Conservation (phyloP, 768 basidiomycete species). For the Leccinum ochraceum region DNA sequence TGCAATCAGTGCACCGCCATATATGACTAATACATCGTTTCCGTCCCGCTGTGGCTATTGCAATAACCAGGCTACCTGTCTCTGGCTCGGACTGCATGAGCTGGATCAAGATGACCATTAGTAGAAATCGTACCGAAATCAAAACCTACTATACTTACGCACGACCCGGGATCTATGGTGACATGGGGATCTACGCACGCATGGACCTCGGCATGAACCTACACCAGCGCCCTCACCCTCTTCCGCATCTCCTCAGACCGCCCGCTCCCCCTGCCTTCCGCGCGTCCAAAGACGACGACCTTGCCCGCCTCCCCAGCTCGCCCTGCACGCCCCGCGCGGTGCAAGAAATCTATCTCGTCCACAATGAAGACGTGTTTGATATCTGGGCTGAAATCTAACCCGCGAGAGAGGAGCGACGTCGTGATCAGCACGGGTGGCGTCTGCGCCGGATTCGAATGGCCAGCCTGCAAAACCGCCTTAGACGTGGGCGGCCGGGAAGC, state of each 20-base stretch:
- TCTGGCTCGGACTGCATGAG: no score
- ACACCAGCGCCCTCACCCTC: constrained; percentile 43
- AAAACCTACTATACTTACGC: no score
- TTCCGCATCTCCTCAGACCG: constrained; percentile 51
- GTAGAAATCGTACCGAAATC: no score
- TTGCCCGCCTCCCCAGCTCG: constrained; percentile 61
- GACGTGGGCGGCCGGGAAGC: no score
- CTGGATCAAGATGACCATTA: no score
- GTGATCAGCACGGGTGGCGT: constrained; percentile 78
- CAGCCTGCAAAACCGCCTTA: no score
- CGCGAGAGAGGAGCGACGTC: constrained; percentile 87
- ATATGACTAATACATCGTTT: no score
- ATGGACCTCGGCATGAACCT: constrained; percentile 3
- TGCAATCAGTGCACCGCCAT: no score
- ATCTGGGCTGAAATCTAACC: constrained; percentile 78
- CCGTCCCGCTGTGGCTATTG: no score
- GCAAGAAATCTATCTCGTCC: constrained; percentile 88
- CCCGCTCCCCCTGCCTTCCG: constrained; percentile 60
- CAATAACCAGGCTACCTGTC: no score
- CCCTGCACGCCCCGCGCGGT: constrained; percentile 88
- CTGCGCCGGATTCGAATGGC: constrained; percentile 28
- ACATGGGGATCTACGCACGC: no score
- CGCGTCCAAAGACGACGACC: constrained; percentile 70
- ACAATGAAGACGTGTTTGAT: constrained; percentile 85
- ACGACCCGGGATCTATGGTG: no score